A percentile compares a stretch with the other conserved stretches of the same genome.
phyloP scores from a whole-genome alignment of 306 rosid species.

The Lotus japonicus region DNA sequence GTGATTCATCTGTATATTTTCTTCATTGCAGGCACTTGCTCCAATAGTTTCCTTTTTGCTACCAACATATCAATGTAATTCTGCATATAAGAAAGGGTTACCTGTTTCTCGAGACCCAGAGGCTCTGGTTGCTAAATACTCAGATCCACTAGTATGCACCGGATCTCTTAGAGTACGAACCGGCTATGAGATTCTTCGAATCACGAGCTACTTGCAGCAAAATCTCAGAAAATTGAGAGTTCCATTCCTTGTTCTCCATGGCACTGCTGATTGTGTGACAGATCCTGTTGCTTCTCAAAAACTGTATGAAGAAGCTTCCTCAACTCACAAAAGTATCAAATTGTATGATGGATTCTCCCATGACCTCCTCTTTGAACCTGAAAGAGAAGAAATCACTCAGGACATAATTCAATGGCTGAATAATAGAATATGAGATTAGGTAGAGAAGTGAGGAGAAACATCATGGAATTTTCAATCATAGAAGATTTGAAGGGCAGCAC shows the following conservation, averaged over 20 bases:
- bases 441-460: not conserved
- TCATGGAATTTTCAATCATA: not conserved
- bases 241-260: slow-evolving; percentile 89
- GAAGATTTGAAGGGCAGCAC: not conserved
- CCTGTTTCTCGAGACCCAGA: slow-evolving; percentile 75
- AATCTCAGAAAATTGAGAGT: slow-evolving; percentile 51
- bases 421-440: slow-evolving; percentile 39
- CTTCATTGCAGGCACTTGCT: slow-evolving; percentile 53
- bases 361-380: slow-evolving; percentile 87
- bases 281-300: slow-evolving; percentile 70
- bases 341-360: slow-evolving; percentile 65
- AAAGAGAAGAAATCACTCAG: slow-evolving; percentile 42
- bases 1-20: not conserved
- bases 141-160: slow-evolving; percentile 80
- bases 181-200: slow-evolving; percentile 71
- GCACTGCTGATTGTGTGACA: slow-evolving; percentile 73
- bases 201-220: slow-evolving; percentile 61
- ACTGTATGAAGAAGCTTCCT: slow-evolving; percentile 63
- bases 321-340: slow-evolving; percentile 68
- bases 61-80: slow-evolving; percentile 61
- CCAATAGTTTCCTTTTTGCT: slow-evolving; percentile 61
- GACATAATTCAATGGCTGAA: slow-evolving; percentile 73
- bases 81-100: slow-evolving; percentile 54
- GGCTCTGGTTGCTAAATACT: slow-evolving; percentile 70
- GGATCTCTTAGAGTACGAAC: slow-evolving; percentile 73